Conservation (phyloP, 768 basidiomycete species). For the Lactifluus subvellereus region DNA sequence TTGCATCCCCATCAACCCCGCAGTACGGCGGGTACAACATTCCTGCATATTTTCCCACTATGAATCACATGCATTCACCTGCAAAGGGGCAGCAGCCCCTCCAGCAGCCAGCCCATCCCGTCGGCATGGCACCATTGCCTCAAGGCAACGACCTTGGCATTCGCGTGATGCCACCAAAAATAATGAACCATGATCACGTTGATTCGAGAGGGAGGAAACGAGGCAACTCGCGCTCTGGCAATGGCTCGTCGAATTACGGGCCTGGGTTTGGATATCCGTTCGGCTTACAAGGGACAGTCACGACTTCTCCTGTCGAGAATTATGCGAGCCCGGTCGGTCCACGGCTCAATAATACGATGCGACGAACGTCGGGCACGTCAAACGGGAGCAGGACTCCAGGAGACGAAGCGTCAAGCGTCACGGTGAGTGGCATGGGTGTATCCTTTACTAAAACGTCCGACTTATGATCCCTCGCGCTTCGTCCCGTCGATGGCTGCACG, state of each 20-base stretch:
- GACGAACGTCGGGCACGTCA: conserved; percentile 46
- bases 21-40: conserved; percentile 26
- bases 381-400: conserved; percentile 55
- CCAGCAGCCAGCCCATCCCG: conserved; percentile 31
- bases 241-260: conserved; percentile 57
- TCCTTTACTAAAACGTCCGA: background rate
- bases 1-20: conserved; percentile 31
- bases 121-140: conserved; percentile 18
- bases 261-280: conserved; percentile 49
- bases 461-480: background rate
- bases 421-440: conserved; percentile 37
- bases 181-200: conserved; percentile 29
- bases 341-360: conserved; percentile 46
- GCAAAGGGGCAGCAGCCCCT: conserved; percentile 24
- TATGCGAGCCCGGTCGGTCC: conserved; percentile 54
- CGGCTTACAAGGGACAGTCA: conserved; percentile 26
- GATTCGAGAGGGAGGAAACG: conserved; percentile 28
- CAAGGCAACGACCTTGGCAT: conserved; percentile 27
- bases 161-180: conserved; percentile 31
- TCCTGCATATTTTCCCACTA: conserved; percentile 4
- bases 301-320: conserved; percentile 18
- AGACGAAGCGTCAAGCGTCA: conserved; percentile 72
- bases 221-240: conserved; percentile 26
- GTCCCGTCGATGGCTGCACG: background rate
- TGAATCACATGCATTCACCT: conserved; percentile 17